Conservation (phyloP, 192 early-diverging fungal genomes). For the Gaertneriomyces sp. region DNA sequence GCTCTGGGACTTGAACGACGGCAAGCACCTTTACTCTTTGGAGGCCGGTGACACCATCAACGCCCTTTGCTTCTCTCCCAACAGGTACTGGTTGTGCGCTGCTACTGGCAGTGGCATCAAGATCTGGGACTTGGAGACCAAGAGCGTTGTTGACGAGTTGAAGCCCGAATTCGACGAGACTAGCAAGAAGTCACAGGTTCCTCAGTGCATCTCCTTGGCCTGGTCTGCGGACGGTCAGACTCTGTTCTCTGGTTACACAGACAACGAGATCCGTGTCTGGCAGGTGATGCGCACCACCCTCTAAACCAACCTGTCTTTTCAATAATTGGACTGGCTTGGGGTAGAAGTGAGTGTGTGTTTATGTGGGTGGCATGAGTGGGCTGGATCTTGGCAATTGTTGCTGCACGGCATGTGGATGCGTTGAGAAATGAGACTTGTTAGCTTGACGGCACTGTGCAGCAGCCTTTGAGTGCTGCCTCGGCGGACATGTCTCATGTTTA, state of each 20-base stretch:
- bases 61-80: constrained; percentile 97
- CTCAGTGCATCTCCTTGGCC: constrained; percentile 92
- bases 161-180: constrained; percentile 39
- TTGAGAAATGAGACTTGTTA: too few relatives aligned
- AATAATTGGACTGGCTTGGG: too few relatives aligned
- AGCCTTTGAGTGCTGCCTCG: too few relatives aligned
- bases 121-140: constrained; percentile 99
- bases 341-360: too few relatives aligned
- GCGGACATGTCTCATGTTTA: too few relatives aligned
- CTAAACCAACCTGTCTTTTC: too few relatives aligned
- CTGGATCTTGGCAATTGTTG: too few relatives aligned
- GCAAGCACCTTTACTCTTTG: constrained; percentile 99
- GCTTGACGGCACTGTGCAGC: too few relatives aligned
- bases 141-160: constrained; percentile 90
- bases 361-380: too few relatives aligned
- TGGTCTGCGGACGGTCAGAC: constrained; percentile 98
- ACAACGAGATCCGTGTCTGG: constrained; percentile 71
- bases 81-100: constrained; percentile 99
- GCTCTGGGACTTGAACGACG: constrained; percentile 99
- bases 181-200: constrained; percentile 72
- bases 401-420: too few relatives aligned
- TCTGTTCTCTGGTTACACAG: constrained; percentile 97
- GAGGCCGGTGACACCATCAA: constrained; percentile 95
- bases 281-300: constrained; percentile 27
- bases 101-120: constrained; percentile 93